Conservation (phyloP, 768 basidiomycete genomes). For the Leccinum boreale region DNA sequence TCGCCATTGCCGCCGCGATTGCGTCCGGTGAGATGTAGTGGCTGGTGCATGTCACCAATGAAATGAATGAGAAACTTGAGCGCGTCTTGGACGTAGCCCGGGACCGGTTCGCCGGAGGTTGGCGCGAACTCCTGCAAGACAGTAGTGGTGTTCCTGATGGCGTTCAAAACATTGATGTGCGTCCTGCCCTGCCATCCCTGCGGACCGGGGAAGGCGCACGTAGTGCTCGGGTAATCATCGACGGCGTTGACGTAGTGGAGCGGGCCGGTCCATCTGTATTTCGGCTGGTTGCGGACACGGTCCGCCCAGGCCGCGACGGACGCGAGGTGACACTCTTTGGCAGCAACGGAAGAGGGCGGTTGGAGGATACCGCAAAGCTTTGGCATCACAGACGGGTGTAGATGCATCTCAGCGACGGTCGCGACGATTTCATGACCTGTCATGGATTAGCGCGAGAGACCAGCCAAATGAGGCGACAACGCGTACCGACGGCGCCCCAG, state of each 20-base stretch:
- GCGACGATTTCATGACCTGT: conserved; percentile 89
- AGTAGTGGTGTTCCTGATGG: conserved; percentile 70
- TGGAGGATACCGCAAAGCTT: conserved; percentile 69
- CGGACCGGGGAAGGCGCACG: conserved; percentile 74
- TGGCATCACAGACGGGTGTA: conserved; percentile 67
- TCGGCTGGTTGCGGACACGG: conserved; percentile 44
- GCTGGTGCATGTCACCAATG: conserved; percentile 90
- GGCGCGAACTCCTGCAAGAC: conserved; percentile 52
- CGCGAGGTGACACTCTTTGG: conserved; percentile 69
- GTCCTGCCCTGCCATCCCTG: conserved; percentile 65
- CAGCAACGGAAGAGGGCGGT: conserved; percentile 21
- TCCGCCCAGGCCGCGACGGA: conserved; percentile 91
- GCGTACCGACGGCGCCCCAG: conserved; percentile 41
- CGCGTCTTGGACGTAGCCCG: conserved; percentile 62
- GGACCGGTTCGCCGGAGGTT: conserved; percentile 17
- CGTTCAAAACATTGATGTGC: conserved; percentile 70
- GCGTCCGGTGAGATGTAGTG: conserved; percentile 85
- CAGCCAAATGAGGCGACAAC: not conserved
- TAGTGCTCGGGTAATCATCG: conserved; percentile 73
- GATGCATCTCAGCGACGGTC: conserved; percentile 90
- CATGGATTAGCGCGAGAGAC: not conserved
- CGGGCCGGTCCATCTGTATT: conserved; percentile 68
- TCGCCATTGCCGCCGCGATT: conserved; percentile 85
- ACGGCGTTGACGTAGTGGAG: conserved; percentile 74
- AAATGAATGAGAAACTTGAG: conserved; percentile 94